Evolutionary conservation across 2,329 filamentous ascomycete genomes (phyloP).

Genomic region (Neonectria sp.): DNA sequence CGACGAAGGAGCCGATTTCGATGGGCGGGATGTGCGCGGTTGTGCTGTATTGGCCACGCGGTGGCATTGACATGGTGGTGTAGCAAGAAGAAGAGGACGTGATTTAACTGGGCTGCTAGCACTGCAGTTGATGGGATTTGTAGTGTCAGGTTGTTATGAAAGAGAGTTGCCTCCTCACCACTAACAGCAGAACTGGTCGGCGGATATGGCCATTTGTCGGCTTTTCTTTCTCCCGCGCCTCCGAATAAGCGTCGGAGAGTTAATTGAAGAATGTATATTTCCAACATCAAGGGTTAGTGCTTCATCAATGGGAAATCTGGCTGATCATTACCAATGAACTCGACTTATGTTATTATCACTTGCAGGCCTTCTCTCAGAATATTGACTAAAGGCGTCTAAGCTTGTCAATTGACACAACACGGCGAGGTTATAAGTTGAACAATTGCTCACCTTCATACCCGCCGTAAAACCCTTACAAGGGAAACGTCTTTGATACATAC

Average conservation of each 20-base stretch:
- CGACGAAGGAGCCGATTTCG: conserved; percentile 32
- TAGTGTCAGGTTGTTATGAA: background rate
- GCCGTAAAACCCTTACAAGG: too few relatives aligned
- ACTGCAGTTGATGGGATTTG: background rate
- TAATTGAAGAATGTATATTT: background rate
- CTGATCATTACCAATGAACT: too few relatives aligned
- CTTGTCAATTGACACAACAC: too few relatives aligned
- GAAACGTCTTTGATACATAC: too few relatives aligned
- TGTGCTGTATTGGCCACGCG: background rate
- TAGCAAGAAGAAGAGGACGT: background rate
- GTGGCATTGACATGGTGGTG: conserved; percentile 1
- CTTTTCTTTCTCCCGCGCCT: conserved; percentile 8
- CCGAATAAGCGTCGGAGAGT: background rate
- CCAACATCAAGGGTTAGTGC: background rate
- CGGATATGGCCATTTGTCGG: conserved; percentile 1
- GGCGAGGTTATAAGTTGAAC: too few relatives aligned
- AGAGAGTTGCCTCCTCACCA: background rate
- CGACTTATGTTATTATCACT: too few relatives aligned
- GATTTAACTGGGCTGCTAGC: background rate
- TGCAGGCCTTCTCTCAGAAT: too few relatives aligned
- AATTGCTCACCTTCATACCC: too few relatives aligned
- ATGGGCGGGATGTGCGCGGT: conserved; percentile 1
- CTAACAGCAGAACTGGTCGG: background rate
- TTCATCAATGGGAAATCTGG: background rate
- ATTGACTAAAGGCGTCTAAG: background rate